phyloP scores from a whole-genome alignment of 768 basidiomycete species.

The Mycena vitilis region DNA sequence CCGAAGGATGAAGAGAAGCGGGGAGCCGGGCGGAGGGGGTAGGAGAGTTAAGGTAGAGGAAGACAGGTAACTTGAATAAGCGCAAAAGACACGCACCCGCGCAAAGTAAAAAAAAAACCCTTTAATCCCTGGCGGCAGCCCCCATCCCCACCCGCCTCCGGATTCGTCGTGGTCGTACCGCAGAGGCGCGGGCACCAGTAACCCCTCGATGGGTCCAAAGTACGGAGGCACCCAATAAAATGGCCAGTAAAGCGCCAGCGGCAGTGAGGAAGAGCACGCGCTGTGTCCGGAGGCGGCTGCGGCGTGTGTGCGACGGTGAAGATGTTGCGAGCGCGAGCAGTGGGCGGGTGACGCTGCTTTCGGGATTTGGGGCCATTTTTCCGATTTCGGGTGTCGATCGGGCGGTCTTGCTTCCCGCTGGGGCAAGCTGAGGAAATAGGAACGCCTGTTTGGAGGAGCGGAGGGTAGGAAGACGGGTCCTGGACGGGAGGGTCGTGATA shows the following conservation, averaged over 20 bases:
- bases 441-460: no score
- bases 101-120: no score
- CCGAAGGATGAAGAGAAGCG: no score
- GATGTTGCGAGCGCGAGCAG: constrained; percentile 9
- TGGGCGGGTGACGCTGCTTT: constrained; percentile 4
- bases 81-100: no score
- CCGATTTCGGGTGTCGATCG: no score
- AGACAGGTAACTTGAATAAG: no score
- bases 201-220: neutral
- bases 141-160: neutral
- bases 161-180: neutral
- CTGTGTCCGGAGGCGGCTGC: neutral
- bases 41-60: no score
- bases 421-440: no score
- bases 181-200: constrained; percentile 5
- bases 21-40: no score
- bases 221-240: neutral
- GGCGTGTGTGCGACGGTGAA: neutral
- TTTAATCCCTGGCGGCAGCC: neutral
- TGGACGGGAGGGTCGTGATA: no score
- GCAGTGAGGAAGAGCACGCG: neutral
- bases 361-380: constrained; percentile 14
- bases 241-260: neutral
- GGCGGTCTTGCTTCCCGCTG: no score
- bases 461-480: no score